These are phyloP conservation scores for Ceratopteris richardii DNA, from an alignment of 75 land plant genomes.

Conservation along the genomic window DNA sequence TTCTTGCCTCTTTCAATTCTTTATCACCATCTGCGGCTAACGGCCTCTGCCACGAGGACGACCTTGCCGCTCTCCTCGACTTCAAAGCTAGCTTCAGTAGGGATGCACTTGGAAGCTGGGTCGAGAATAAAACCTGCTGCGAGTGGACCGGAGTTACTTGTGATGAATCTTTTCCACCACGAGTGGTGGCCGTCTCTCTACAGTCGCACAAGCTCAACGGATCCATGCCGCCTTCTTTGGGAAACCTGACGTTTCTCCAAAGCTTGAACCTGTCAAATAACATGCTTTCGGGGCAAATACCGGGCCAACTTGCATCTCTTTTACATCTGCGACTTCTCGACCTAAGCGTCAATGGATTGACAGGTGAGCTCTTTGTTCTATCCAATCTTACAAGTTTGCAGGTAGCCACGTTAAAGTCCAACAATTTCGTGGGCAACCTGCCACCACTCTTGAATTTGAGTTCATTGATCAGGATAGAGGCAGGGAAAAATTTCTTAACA, in stretches of 20 bases:
- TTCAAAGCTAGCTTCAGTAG: background rate
- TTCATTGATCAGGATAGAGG: slow-evolving; percentile 26
- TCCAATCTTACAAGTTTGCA: slow-evolving; percentile 6
- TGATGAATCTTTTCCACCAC: slow-evolving; percentile 4
- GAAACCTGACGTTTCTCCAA: slow-evolving; percentile 15
- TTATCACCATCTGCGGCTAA: background rate
- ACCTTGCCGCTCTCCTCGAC: background rate
- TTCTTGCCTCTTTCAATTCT: background rate
- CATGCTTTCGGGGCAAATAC: slow-evolving; percentile 13
- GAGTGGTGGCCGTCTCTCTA: slow-evolving; percentile 18
- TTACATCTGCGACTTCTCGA: slow-evolving; percentile 19
- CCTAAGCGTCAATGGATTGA: slow-evolving; percentile 35
- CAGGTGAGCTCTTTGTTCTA: slow-evolving; percentile 22
- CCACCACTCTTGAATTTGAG: slow-evolving; percentile 4
- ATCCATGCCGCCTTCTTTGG: slow-evolving; percentile 15
- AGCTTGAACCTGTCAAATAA: slow-evolving; percentile 31
- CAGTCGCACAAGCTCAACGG: slow-evolving; percentile 27
- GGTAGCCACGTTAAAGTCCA: slow-evolving; percentile 30
- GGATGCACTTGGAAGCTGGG: background rate
- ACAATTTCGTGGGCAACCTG: slow-evolving; percentile 23
- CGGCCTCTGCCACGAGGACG: background rate
- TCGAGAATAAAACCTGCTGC: slow-evolving; percentile 11
- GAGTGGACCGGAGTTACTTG: slow-evolving; percentile 32
- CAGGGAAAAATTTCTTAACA: slow-evolving; percentile 37
- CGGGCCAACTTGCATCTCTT: slow-evolving; percentile 13